Percentiles rank a stretch among this genome's conserved stretches.
Evolutionary conservation across 2,329 filamentous ascomycete genomes (phyloP).

Genomic region (Aureobasidium subglaciale): DNA sequence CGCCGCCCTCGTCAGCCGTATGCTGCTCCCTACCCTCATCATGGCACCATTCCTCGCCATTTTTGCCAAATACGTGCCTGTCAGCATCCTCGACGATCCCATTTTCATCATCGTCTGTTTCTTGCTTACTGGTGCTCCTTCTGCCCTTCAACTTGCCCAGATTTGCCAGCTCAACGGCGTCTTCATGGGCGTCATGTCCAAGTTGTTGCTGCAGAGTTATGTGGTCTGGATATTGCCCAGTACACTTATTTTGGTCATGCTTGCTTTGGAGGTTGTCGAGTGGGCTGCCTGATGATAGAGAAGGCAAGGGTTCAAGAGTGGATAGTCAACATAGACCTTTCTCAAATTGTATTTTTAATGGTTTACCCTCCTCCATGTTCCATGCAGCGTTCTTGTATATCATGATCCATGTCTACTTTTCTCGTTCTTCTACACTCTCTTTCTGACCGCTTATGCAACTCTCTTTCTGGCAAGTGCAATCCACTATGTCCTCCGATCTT

Average conservation of each 20-base stretch:
- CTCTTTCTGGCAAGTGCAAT: too few species aligned
- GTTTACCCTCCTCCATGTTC: too few species aligned
- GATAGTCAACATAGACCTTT: too few species aligned
- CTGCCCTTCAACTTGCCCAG: conserved; percentile 87
- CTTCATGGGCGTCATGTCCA: conserved; percentile 90
- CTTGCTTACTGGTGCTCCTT: conserved; percentile 87
- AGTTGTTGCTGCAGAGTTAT: conserved; percentile 90
- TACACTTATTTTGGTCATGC: conserved; percentile 82
- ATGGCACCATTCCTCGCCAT: conserved; percentile 88
- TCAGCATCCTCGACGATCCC: conserved; percentile 93
- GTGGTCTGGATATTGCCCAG: conserved; percentile 96
- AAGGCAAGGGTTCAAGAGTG: too few species aligned
- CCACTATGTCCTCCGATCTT: too few species aligned
- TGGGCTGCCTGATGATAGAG: conserved; percentile 71
- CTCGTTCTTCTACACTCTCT: too few species aligned
- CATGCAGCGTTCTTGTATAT: too few species aligned
- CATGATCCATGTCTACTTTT: too few species aligned
- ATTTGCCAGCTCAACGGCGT: conserved; percentile 98
- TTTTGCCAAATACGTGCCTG: conserved; percentile 79
- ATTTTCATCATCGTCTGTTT: conserved; percentile 99
- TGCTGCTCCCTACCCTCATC: conserved; percentile 83
- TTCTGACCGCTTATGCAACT: too few species aligned
- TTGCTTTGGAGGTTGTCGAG: conserved; percentile 84
- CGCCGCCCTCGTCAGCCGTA: conserved; percentile 78
- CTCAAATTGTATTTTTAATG: too few species aligned